These are phyloP conservation scores for Albifimbria verrucaria DNA, from an alignment of 2,329 filamentous ascomycete genomes.

Conservation along the genomic window DNA sequence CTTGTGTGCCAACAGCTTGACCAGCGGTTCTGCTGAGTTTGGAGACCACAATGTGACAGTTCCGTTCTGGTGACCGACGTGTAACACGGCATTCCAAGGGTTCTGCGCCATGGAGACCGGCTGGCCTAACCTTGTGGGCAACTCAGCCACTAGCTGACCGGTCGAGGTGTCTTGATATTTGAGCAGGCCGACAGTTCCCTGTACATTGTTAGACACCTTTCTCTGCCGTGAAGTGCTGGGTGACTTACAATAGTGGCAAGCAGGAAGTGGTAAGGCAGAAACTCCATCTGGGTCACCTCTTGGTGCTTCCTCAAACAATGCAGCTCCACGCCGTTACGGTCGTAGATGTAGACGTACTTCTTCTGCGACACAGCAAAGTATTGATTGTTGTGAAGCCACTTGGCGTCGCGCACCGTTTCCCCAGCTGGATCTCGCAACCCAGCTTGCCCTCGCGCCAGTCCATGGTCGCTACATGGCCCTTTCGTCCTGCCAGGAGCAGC, in stretches of 20 bases:
- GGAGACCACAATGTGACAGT: constrained; percentile 95
- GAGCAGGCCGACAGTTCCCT: constrained; percentile 77
- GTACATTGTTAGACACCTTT: constrained; percentile 14
- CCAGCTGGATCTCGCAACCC: constrained; percentile 85
- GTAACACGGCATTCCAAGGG: constrained; percentile 85
- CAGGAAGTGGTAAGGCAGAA: constrained; percentile 93
- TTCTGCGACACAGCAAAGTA: constrained; percentile 95
- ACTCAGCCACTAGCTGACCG: constrained; percentile 81
- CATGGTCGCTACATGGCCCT: constrained; percentile 94
- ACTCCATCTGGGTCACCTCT: constrained; percentile 92
- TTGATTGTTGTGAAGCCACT: constrained; percentile 93
- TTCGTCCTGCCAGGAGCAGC: constrained; percentile 79
- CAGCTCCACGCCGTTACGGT: constrained; percentile 83
- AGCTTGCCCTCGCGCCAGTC: constrained; percentile 93
- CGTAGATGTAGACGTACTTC: constrained; percentile 96
- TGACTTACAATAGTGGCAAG: constrained; percentile 74
- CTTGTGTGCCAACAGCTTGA: constrained; percentile 85
- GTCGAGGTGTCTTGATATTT: constrained; percentile 97
- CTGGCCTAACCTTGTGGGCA: constrained; percentile 79
- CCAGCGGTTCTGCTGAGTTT: constrained; percentile 79
- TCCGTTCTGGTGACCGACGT: constrained; percentile 92
- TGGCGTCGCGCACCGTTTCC: constrained; percentile 87
- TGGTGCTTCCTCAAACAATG: constrained; percentile 88
- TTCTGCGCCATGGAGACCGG: constrained; percentile 86
- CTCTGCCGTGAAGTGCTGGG: fast-evolving